Percentiles rank a stretch among this genome's conserved stretches.
These are phyloP conservation scores for Neofusicoccum cordaticola DNA, from an alignment of 2,329 filamentous ascomycete species.

Conservation along the genomic window DNA sequence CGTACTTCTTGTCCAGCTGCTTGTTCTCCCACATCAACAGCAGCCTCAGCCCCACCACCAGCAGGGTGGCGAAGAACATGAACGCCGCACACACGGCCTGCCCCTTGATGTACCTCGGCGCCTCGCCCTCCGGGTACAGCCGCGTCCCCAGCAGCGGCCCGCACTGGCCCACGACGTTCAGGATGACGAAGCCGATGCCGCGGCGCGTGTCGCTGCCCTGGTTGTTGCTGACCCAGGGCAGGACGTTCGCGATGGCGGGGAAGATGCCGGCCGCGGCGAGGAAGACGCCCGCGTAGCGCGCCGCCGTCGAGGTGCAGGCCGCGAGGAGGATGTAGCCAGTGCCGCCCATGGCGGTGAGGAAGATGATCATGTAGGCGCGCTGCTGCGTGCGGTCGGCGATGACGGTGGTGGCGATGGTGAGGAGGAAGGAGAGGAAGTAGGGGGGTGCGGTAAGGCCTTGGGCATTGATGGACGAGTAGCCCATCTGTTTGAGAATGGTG, in stretches of 20 bases:
- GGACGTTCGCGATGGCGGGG: conserved; percentile 65
- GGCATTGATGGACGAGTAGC: conserved; percentile 63
- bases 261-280: conserved; percentile 62
- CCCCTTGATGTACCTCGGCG: conserved; percentile 34
- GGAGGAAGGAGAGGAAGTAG: conserved; percentile 64
- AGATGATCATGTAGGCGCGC: conserved; percentile 59
- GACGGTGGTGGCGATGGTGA: conserved; percentile 60
- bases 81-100: conserved; percentile 37
- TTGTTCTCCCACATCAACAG: conserved; percentile 37
- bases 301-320: conserved; percentile 47
- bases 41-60: conserved; percentile 30
- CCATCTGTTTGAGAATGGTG: conserved; percentile 52
- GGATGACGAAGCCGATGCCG: conserved; percentile 63
- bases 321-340: conserved; percentile 66
- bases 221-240: conserved; percentile 69
- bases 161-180: conserved; percentile 62
- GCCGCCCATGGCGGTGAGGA: conserved; percentile 56
- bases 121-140: conserved; percentile 32
- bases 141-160: conserved; percentile 36
- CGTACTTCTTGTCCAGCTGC: conserved; percentile 33
- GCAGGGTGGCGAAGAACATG: conserved; percentile 35
- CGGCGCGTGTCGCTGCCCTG: conserved; percentile 67
- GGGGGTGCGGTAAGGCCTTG: conserved; percentile 72
- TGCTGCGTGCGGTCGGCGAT: conserved; percentile 65
- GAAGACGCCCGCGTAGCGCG: conserved; percentile 54